A percentile compares a stretch with the other conserved stretches of the same genome.
These are phyloP conservation scores for Pythium plurisporium DNA, from an alignment of 352 stramenopile genomes.

Conservation along the genomic window DNA sequence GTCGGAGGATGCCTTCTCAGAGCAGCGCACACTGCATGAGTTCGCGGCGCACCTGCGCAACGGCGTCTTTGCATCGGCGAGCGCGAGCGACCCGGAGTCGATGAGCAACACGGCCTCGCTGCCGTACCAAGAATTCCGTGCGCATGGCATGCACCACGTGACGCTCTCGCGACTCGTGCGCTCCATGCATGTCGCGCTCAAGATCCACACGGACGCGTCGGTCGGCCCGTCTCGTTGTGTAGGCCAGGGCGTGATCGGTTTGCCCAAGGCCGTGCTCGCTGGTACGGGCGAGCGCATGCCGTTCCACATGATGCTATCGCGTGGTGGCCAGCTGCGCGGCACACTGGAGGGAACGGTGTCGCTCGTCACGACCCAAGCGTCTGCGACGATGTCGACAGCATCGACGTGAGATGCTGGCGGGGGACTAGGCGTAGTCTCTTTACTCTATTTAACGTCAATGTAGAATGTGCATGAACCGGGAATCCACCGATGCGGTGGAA, in stretches of 20 bases:
- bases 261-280: slow-evolving; percentile 37
- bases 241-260: slow-evolving; percentile 62
- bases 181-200: slow-evolving; percentile 70
- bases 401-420: background rate
- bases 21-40: slow-evolving; percentile 77
- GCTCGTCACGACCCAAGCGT: slow-evolving; percentile 16
- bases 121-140: slow-evolving; percentile 16
- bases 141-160: slow-evolving; percentile 40
- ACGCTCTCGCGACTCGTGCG: slow-evolving; percentile 49
- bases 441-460: slow-evolving; percentile 19
- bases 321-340: slow-evolving; percentile 49
- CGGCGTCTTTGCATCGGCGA: slow-evolving; percentile 34
- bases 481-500: background rate
- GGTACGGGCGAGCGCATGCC: slow-evolving; percentile 24
- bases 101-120: slow-evolving; percentile 22
- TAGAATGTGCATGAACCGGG: background rate
- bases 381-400: background rate
- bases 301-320: slow-evolving; percentile 52
- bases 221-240: slow-evolving; percentile 29
- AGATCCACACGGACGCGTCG: slow-evolving; percentile 49
- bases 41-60: slow-evolving; percentile 64
- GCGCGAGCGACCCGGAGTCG: slow-evolving; percentile 10
- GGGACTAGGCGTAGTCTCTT: slow-evolving; percentile 8
- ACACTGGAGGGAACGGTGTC: slow-evolving; percentile 49
- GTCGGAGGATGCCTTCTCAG: slow-evolving; percentile 80